Conservation (phyloP, 2,329 filamentous ascomycete species). For the Colletotrichum graminicola region DNA sequence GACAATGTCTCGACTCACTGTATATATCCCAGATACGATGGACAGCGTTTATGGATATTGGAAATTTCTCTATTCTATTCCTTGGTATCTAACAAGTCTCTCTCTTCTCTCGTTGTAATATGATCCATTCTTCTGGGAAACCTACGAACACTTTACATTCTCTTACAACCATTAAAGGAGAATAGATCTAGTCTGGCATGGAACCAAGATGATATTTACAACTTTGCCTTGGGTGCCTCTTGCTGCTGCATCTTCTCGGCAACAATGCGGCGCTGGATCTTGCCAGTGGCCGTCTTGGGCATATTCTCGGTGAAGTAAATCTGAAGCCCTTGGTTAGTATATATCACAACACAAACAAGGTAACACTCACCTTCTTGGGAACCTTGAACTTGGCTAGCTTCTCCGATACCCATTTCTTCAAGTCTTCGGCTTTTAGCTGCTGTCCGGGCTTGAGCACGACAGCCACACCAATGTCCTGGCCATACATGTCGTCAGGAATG, state of each 20-base stretch:
- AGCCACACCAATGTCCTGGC: conserved; percentile 84
- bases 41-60: conserved; percentile 16
- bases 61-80: conserved; percentile 28
- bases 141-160: conserved; percentile 1
- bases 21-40: conserved; percentile 5
- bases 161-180: neutral
- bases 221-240: conserved; percentile 66
- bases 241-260: conserved; percentile 86
- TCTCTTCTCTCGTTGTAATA: conserved; percentile 13
- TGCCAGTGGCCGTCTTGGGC: conserved; percentile 93
- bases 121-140: neutral
- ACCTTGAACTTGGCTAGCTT: conserved; percentile 87
- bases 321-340: conserved; percentile 53
- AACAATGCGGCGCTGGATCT: conserved; percentile 88
- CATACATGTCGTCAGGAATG: conserved; percentile 84
- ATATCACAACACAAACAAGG: neutral
- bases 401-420: conserved; percentile 77
- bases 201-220: conserved; percentile 53
- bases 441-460: conserved; percentile 78
- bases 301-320: conserved; percentile 86
- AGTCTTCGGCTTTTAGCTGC: conserved; percentile 66
- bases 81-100: conserved; percentile 21
- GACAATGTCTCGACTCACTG: neutral
- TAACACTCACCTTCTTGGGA: conserved; percentile 76
- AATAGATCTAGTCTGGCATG: neutral